Evolutionary conservation across 2,329 filamentous ascomycete species (phyloP).

Genomic region (Aureobasidium sp.): DNA sequence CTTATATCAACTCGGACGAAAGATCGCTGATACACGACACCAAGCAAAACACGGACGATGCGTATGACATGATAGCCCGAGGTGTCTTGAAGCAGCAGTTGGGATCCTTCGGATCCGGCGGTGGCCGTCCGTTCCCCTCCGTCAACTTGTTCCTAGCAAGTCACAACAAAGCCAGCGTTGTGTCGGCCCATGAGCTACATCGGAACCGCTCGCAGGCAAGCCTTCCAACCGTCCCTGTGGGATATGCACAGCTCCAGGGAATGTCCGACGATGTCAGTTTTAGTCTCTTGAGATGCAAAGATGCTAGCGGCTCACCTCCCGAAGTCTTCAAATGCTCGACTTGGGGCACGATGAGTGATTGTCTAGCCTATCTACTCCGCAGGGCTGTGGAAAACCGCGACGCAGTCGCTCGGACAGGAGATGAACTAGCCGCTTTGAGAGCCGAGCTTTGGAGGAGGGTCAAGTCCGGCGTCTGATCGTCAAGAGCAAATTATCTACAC

Average conservation of each 20-base stretch:
- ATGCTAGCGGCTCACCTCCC: background rate
- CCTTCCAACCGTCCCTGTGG: background rate
- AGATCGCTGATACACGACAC: slow-evolving; percentile 21
- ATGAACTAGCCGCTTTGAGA: background rate
- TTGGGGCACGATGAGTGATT: slow-evolving; percentile 22
- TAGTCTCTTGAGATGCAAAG: slow-evolving; percentile 13
- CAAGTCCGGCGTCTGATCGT: background rate
- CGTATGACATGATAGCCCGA: slow-evolving; percentile 19
- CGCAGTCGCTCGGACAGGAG: slow-evolving; percentile 3
- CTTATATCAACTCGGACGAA: slow-evolving; percentile 43
- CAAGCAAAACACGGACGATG: slow-evolving; percentile 21
- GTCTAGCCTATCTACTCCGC: slow-evolving; percentile 22
- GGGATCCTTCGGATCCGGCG: slow-evolving; percentile 9
- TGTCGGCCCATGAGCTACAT: background rate
- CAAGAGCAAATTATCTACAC: too few relatives aligned
- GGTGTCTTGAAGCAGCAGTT: slow-evolving; percentile 18
- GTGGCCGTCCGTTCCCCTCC: slow-evolving; percentile 14
- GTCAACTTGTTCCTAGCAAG: slow-evolving; percentile 23
- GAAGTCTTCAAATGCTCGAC: slow-evolving; percentile 20
- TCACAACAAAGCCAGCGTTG: slow-evolving; percentile 15
- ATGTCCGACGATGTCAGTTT: slow-evolving; percentile 22
- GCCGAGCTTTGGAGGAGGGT: background rate
- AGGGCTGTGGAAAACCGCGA: slow-evolving; percentile 21
- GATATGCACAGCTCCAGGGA: slow-evolving; percentile 22
- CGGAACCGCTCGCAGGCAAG: background rate